Base-by-base conservation (phyloP, 495 filamentous ascomycete species). In the Talaromyces liani region DNA sequence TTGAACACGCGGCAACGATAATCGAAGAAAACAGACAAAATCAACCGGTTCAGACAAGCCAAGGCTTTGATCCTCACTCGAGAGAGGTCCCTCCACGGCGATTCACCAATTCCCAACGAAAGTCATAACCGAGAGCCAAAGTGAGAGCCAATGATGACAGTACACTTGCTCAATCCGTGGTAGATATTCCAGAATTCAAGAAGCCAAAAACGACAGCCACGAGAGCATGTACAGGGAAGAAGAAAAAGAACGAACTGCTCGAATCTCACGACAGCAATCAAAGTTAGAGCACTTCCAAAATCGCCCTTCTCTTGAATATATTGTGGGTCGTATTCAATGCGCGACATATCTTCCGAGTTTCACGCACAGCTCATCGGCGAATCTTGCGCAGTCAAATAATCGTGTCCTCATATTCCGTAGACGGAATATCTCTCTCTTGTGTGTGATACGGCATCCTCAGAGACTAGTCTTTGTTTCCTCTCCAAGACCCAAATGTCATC, bases 31-130 rank as follows among this genome's bases (percentile, higher is more conserved):
- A 36, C 25, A 65, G 60, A 58, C 65, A 64, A 65, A 68, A 51
- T 62, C 51, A 49, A 56, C 36, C 56, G 64, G 39, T 55, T 57
- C 84, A 79, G 91, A 95, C 90, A 94, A 93, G 92, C 84, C 92
- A 78, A 90, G 86, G 78, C 92, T 92, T 93, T 96, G 92, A 96
- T 85, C 80, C 91, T 90, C 91, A 92, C 90, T 86, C 89, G 68
- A 86, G 90, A 92, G 91, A 93, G 90, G 91, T 91, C 92, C 92
- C 81, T 77, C 70, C 68, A 67, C 68, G 63, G 47, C 45, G 18
- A 58, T 56, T 24, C 16, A 16, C 49, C 49, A 20, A 29, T 49
- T 54, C 2, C 20, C 58, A 64, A 58, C 31, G 45, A 45, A 9
- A 54, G 27, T 33, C 27, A 20, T 12, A 22, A 53, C 29, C 27